phyloP scores from a whole-genome alignment of 2,329 filamentous ascomycete species.

The Microcyclosporella mali region DNA sequence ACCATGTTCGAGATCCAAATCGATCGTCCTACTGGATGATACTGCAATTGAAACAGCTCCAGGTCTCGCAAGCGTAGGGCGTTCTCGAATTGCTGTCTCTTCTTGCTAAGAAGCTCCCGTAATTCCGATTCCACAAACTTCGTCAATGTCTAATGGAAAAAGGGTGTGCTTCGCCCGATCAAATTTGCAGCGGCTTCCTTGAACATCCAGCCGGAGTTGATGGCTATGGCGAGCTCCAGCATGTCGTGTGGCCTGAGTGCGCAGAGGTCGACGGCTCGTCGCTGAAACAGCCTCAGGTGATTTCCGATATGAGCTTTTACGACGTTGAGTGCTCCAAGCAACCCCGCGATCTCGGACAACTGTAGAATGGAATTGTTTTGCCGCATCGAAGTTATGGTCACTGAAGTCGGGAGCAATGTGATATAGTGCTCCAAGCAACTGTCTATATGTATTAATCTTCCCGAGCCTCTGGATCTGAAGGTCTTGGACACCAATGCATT shows the following conservation, averaged over 20 bases:
- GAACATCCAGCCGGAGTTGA: constrained; percentile 5
- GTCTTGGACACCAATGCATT: not conserved
- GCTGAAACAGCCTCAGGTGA: not conserved
- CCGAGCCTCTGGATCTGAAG: not conserved
- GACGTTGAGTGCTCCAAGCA: not conserved
- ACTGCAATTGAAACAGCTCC: not conserved
- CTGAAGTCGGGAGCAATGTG: not conserved
- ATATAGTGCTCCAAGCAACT: constrained; percentile 1
- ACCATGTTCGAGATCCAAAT: no score
- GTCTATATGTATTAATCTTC: not conserved
- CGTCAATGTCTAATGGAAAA: not conserved
- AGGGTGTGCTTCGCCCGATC: not conserved
- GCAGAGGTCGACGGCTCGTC: not conserved
- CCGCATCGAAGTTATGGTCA: not conserved
- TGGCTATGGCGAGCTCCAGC: constrained; percentile 3
- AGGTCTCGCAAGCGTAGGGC: not conserved
- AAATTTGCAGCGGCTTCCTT: constrained; percentile 3
- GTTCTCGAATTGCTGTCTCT: not conserved
- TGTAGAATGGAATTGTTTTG: not conserved
- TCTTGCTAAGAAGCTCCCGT: not conserved
- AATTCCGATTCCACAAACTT: not conserved
- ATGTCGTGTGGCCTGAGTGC: not conserved
- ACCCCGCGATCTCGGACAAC: not conserved
- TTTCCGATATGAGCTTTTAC: not conserved
- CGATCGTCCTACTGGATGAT: no score